Conservation (phyloP, 306 rosid species). For the Alnus glutinosa region DNA sequence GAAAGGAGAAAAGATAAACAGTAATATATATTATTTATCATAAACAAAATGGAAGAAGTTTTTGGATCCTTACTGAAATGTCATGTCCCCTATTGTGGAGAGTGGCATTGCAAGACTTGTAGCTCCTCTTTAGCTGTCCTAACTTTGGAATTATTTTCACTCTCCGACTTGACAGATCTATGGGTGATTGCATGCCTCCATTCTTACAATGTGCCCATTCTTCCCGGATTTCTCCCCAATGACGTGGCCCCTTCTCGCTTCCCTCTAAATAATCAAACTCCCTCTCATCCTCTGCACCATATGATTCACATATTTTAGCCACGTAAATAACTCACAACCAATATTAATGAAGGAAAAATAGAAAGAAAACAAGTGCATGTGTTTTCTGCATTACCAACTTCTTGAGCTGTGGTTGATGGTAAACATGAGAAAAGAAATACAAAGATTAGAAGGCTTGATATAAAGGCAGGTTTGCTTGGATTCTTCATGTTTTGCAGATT, state of each 20-base stretch:
- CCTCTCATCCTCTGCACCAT: constrained; percentile 58
- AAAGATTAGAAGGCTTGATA: constrained; percentile 21
- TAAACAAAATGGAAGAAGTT: background rate
- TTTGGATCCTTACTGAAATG: constrained; percentile 44
- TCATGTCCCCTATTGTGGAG: constrained; percentile 71
- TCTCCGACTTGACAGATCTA: constrained; percentile 49
- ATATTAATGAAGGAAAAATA: background rate
- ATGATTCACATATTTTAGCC: background rate
- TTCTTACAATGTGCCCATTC: constrained; percentile 60
- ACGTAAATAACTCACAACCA: background rate
- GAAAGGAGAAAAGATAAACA: no score
- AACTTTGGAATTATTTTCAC: constrained; percentile 40
- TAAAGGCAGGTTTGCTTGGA: constrained; percentile 18
- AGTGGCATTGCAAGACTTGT: constrained; percentile 50
- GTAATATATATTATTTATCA: background rate
- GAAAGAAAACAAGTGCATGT: background rate
- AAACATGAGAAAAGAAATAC: constrained; percentile 22
- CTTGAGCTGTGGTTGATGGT: constrained; percentile 46
- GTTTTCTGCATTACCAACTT: constrained; percentile 55
- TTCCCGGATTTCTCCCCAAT: constrained; percentile 58
- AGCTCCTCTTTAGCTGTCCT: constrained; percentile 33
- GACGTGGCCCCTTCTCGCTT: constrained; percentile 51
- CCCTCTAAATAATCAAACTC: constrained; percentile 54
- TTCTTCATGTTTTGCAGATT: constrained; percentile 34
- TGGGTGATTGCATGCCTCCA: constrained; percentile 70